These are phyloP conservation scores for Saccharum officinarum DNA, from an alignment of 176 grass and related monocot species.

Conservation along the genomic window DNA sequence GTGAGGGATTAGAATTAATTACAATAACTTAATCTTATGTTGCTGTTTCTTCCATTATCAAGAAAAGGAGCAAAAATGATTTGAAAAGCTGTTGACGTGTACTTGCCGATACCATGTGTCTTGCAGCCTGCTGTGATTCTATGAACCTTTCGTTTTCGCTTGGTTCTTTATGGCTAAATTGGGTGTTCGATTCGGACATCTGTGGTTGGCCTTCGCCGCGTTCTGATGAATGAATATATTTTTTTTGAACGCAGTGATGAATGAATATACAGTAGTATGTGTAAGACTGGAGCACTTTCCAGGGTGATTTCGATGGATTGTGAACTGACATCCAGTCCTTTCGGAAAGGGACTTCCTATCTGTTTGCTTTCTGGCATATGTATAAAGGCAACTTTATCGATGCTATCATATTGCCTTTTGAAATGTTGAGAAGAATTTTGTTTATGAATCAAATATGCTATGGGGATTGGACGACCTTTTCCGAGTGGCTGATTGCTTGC, in stretches of 20 bases:
- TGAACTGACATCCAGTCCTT: conserved; percentile 27
- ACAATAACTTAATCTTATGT: conserved; percentile 12
- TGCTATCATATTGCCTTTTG: background rate
- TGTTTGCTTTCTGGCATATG: conserved; percentile 23
- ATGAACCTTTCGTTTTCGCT: conserved; percentile 26
- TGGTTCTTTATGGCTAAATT: conserved; percentile 30
- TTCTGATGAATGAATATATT: background rate
- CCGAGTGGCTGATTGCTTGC: background rate
- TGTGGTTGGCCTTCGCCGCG: conserved; percentile 17
- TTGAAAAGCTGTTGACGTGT: background rate
- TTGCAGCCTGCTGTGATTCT: background rate
- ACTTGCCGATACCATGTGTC: conserved; percentile 9
- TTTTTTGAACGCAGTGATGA: too few relatives aligned
- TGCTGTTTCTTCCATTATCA: conserved; percentile 30
- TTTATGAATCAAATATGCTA: background rate
- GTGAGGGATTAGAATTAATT: conserved; percentile 9
- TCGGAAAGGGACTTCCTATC: conserved; percentile 23
- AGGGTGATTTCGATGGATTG: conserved; percentile 18
- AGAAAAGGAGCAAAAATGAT: background rate
- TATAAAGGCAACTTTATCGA: conserved; percentile 1
- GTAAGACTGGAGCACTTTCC: conserved; percentile 20
- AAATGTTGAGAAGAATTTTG: background rate
- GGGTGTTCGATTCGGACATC: conserved; percentile 28
- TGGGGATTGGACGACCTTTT: background rate
- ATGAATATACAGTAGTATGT: background rate